Conservation (phyloP, 129 eudicot genomes). For the Centaurea solstitialis region DNA sequence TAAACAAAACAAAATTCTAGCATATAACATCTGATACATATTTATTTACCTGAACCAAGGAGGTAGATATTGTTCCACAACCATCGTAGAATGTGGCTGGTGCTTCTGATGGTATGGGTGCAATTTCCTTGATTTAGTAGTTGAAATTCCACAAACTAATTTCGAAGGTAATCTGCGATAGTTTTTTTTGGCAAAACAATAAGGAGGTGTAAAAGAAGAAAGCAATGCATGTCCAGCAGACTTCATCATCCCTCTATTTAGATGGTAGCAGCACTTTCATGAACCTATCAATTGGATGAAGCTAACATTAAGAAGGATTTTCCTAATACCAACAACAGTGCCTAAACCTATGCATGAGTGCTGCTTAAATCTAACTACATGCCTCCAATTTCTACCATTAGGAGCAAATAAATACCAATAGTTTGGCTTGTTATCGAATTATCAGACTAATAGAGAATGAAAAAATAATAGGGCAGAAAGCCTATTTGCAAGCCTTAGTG, state of each 20-base stretch:
- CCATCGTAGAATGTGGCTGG: constrained; percentile 52
- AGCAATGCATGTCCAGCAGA: constrained; percentile 65
- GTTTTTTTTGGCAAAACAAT: constrained; percentile 50
- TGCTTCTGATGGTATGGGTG: constrained; percentile 38
- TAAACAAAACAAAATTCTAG: background rate
- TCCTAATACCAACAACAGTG: constrained; percentile 15
- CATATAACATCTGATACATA: background rate
- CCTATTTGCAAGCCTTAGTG: constrained; percentile 4
- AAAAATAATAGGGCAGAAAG: background rate
- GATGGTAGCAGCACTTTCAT: constrained; percentile 48
- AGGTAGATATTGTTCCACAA: constrained; percentile 64
- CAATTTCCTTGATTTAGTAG: constrained; percentile 46
- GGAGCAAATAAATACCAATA: background rate
- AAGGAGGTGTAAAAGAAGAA: constrained; percentile 73
- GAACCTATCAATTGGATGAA: constrained; percentile 75
- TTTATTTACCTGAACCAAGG: constrained; percentile 94
- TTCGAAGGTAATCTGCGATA: constrained; percentile 58
- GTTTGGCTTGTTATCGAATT: background rate
- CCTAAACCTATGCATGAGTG: constrained; percentile 25
- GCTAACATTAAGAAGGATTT: constrained; percentile 37
- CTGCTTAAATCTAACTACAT: constrained; percentile 22
- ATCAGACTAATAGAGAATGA: background rate
- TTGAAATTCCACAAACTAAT: constrained; percentile 35
- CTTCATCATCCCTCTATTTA: constrained; percentile 65
- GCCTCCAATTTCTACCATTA: constrained; percentile 7